A percentile compares a stretch with the other conserved stretches of the same genome.
Conservation (phyloP, 176 grass and related monocot species). For the bread wheat (Triticum aestivum) region DNA sequence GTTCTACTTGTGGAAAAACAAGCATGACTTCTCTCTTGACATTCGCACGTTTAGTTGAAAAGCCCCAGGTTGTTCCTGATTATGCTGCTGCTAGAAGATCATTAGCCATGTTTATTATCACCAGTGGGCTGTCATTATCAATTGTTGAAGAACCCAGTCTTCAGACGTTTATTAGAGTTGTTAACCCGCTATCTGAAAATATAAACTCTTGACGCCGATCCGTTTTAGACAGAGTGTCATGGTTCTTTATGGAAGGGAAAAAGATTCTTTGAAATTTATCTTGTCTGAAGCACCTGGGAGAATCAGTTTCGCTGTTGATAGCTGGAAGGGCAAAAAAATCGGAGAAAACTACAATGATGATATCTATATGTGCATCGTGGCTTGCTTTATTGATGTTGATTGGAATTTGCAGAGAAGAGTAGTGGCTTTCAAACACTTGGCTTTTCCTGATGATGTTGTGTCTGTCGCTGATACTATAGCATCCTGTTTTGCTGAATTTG, state of each 20-base stretch:
- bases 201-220: background rate
- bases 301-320: slow-evolving; percentile 21
- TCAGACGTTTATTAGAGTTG: background rate
- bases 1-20: background rate
- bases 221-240: background rate
- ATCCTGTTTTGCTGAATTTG: background rate
- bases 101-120: slow-evolving; percentile 16
- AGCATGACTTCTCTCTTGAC: background rate
- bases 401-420: slow-evolving; percentile 29
- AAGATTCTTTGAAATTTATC: background rate
- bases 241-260: slow-evolving; percentile 28
- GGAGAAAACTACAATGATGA: background rate
- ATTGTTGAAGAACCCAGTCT: background rate
- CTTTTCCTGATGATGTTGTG: slow-evolving; percentile 17
- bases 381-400: slow-evolving; percentile 35
- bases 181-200: background rate
- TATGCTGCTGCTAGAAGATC: slow-evolving; percentile 6
- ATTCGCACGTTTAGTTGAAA: background rate
- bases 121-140: slow-evolving; percentile 15
- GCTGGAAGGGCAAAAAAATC: slow-evolving; percentile 11
- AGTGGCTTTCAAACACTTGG: slow-evolving; percentile 22
- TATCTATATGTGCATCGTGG: slow-evolving; percentile 13
- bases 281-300: slow-evolving; percentile 7
- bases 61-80: background rate
- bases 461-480: background rate